Evolutionary conservation across 108 stramenopile genomes (phyloP).

Genomic region (Halocafeteria seosinensis): DNA sequence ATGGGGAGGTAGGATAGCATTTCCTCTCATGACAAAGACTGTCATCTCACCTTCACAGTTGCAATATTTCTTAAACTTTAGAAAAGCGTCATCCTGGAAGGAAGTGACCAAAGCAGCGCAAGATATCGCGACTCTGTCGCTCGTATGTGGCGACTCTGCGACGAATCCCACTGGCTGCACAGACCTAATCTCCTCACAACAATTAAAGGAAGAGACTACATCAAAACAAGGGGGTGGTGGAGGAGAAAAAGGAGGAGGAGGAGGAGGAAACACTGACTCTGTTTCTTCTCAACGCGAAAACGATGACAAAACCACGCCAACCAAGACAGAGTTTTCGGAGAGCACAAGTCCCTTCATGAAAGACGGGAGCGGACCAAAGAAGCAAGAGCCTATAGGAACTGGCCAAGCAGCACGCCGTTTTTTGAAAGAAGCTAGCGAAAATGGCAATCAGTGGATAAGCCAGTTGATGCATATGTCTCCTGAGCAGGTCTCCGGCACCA

Average conservation of each 20-base stretch:
- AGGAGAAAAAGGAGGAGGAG: not conserved
- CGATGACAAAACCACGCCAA: too few species aligned
- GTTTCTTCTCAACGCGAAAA: not conserved
- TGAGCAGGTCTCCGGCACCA: not conserved
- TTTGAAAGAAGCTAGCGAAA: not conserved
- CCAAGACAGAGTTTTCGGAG: too few species aligned
- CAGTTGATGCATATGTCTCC: not conserved
- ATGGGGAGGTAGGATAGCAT: not conserved
- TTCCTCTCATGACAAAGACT: not conserved
- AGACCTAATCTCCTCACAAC: not conserved
- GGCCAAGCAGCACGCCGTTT: not conserved
- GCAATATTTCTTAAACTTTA: not conserved
- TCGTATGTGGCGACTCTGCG: not conserved
- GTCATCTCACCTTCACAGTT: not conserved
- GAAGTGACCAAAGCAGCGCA: not conserved
- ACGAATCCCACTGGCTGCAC: not conserved
- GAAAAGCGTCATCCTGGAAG: not conserved
- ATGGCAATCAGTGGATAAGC: conserved; percentile 1
- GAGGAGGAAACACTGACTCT: not conserved
- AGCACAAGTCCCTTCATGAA: not conserved
- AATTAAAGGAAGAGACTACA: not conserved
- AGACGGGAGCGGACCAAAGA: not conserved
- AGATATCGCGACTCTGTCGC: not conserved
- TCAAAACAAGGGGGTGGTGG: too few species aligned
- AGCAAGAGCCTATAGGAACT: not conserved